phyloP scores from a whole-genome alignment of 495 filamentous ascomycete genomes.

The Podospora australis region DNA sequence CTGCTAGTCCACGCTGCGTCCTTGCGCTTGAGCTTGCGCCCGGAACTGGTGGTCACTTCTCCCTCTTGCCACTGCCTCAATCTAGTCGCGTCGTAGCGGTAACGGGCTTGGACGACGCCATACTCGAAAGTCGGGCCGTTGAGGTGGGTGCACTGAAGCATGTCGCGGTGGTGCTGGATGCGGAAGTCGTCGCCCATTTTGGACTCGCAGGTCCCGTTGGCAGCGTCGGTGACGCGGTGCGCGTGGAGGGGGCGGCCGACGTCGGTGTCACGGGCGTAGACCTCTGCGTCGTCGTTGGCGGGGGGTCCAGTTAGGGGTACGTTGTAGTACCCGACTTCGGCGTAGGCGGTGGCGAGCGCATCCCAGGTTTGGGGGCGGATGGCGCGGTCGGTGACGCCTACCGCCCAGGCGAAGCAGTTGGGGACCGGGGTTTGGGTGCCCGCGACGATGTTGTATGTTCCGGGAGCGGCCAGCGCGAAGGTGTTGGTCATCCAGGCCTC shows the following conservation, averaged over 20 bases:
- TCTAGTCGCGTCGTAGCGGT: not conserved
- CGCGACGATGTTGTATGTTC: not conserved
- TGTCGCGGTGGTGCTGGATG: not conserved
- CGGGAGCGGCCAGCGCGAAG: not conserved
- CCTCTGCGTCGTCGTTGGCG: not conserved
- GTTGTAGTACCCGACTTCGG: not conserved
- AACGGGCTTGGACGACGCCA: not conserved
- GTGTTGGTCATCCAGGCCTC: not conserved
- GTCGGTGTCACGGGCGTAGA: not conserved
- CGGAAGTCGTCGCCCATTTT: not conserved
- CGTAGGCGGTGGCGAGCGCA: not conserved
- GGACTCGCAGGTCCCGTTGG: not conserved
- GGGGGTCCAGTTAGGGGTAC: not conserved
- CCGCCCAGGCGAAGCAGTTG: not conserved
- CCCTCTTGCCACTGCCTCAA: not conserved
- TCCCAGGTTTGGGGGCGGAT: not conserved
- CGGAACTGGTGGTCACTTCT: not conserved
- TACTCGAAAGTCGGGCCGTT: not conserved
- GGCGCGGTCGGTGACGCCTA: not conserved
- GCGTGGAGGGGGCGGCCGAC: not conserved
- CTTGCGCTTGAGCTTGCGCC: not conserved
- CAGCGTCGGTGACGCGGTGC: not conserved
- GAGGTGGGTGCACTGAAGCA: not conserved
- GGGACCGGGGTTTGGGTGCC: not conserved
- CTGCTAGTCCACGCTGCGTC: not conserved